Evolutionary conservation across 345 rosid species (phyloP), one percentile per base, ranked within the genome.

Genomic region (Bretschneidera sinensis): DNA sequence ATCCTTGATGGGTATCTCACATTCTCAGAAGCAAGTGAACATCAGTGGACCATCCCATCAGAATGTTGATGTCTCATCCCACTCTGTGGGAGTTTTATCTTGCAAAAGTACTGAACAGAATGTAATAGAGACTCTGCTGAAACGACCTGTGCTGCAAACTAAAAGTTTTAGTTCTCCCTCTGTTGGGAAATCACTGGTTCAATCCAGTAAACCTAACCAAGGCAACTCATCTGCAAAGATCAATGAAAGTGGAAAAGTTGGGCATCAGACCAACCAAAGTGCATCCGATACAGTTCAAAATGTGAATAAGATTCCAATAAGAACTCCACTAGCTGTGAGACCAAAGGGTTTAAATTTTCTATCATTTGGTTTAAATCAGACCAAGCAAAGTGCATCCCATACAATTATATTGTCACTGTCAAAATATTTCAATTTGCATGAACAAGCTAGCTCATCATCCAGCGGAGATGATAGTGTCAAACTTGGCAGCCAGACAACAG

Each of bases 321-420:
- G 61, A 52, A 67, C 54, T 57, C 62, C 69, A 58, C 58, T n/a
- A n/a, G n/a, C 65, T 6, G 31, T 67, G 49, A 49, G 65, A 48
- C 76, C 76, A 21, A 73, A 67, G 72, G 76, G 76, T 63, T 57
- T 73, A 60, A n/a, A n/a, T n/a, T n/a, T n/a, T n/a, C n/a, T n/a
- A n/a, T n/a, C n/a, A n/a, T n/a, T n/a, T n/a, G n/a, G 62, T 68
- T 57, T 67, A 59, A 45, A 50, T 65, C 61, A 62, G 64, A 71
- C 57, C 67, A 61, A 39, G 19, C 66, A 18, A 65, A 60, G 21
- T 62, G 51, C 31, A 20, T 18, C 4, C 21, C 4, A 50, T 18
- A 50, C 54, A 18, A 69, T 39, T 39, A 39, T 1, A 39, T 9
- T 13, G 1, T 39, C 45, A 11, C 45, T 14, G 10, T 9, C 22